Evolutionary conservation across 108 stramenopile species (phyloP).

Genomic region (Pseudonitzschia multistriata): DNA sequence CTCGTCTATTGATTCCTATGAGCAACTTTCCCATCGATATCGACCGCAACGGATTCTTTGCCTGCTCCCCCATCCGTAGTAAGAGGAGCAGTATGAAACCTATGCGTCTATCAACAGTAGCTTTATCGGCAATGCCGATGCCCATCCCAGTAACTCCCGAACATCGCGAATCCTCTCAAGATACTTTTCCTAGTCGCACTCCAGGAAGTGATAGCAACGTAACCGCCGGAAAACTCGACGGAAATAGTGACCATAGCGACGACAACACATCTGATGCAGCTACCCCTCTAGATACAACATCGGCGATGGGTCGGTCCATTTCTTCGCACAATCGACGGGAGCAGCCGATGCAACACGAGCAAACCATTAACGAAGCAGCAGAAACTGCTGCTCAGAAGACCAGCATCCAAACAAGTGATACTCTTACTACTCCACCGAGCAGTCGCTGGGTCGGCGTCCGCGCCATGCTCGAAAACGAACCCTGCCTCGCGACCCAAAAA

Average conservation of each 20-base stretch:
- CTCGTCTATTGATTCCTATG: too few species aligned
- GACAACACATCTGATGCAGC: too few species aligned
- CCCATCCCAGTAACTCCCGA: background rate
- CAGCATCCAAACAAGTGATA: background rate
- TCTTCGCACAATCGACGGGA: too few species aligned
- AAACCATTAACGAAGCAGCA: too few species aligned
- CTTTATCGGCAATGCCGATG: background rate
- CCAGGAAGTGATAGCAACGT: background rate
- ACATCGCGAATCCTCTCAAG: background rate
- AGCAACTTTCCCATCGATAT: too few species aligned
- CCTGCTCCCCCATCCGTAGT: background rate
- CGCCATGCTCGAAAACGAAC: background rate
- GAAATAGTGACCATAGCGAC: too few species aligned
- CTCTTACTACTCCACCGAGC: too few species aligned
- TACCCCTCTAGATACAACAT: too few species aligned
- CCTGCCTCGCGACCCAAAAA: background rate
- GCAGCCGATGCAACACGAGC: too few species aligned
- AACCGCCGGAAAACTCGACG: too few species aligned
- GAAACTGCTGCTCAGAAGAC: background rate
- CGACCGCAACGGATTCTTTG: background rate
- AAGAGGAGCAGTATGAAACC: background rate
- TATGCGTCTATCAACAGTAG: too few species aligned
- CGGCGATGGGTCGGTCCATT: too few species aligned
- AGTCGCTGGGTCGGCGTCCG: background rate
- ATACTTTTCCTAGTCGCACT: background rate